Conservation (phyloP, 768 basidiomycete species). For the Hericium coralloides region DNA sequence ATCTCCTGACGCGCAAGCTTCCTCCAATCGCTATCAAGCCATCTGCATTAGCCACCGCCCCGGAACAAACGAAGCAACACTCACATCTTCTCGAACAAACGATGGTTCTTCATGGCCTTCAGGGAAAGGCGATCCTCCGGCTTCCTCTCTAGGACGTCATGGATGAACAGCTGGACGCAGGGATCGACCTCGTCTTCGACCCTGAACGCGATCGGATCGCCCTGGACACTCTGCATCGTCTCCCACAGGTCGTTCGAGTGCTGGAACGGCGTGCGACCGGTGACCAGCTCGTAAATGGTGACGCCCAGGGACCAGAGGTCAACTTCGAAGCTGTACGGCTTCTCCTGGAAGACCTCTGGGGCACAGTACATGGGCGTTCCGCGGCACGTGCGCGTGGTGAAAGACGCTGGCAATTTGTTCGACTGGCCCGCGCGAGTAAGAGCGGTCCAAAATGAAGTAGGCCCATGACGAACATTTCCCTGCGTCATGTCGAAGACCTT, state of each 20-base stretch:
- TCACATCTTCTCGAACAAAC: not conserved
- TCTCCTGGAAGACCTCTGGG: conserved; percentile 4
- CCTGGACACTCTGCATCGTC: not conserved
- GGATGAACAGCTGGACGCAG: not conserved
- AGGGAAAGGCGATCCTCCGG: not conserved
- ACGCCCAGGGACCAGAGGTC: conserved; percentile 98
- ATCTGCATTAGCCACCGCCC: not conserved
- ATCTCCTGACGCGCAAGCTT: not conserved
- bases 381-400: not conserved
- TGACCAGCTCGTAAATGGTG: conserved; percentile 83
- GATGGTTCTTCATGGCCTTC: not conserved
- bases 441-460: not conserved
- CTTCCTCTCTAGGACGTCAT: not conserved
- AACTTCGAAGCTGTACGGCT: conserved; percentile 30
- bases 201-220: not conserved
- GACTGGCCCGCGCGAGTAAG: not conserved
- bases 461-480: not conserved
- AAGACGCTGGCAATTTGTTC: not conserved
- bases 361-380: conserved; percentile 6
- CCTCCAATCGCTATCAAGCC: not conserved
- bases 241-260: not conserved
- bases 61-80: not conserved
- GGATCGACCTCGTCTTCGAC: not conserved
- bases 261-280: conserved; percentile 2
- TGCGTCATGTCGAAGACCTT: conserved; percentile 1